Base-by-base conservation (phyloP, 176 grass and related monocot genomes). In the Themeda triandra region DNA sequence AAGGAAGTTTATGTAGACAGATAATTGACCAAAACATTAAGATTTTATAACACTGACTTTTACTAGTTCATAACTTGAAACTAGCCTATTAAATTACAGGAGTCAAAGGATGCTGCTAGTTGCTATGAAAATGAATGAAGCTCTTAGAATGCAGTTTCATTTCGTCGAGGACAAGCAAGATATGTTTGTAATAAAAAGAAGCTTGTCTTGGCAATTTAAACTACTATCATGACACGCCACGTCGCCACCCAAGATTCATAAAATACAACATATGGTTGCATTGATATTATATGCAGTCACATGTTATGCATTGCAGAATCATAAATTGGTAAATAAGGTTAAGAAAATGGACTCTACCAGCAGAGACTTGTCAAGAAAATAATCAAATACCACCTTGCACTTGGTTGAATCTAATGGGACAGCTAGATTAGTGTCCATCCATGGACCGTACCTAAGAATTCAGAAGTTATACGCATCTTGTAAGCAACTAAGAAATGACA, bases 401-500 rank as follows among this genome's bases (percentile, higher is more conserved):
- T 86, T 92, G 31, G 76, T 90, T 59, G 89, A 77, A 66, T 85
- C 86, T 86, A 98, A 62, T 67, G 96, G 96, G 37, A 94, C 59
- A 30, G 88, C 96, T 83, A 98, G 81, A 82, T 98, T 98, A 90
- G 96, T 94, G 69, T 98, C 96, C 96, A 98, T 92, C 96, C 96
- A 98, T 36, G 96, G 96, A 85, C 96, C 93, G 13, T 95, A 98
- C 80, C 96, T 98, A 77, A 71, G 74, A 66, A 90, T 32, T 56
- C 1, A 83, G 63, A 76, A 76, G 7, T 54, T 85, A 45, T 32
- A 73, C 33, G 39, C 76, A 64, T 45, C 4, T 39, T 8, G 11
- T 25, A 54, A 73, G 54, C 9, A 65, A 31, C 60, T 31, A 31
- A 30, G 63, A 31, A 56, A 83, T 21, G 73, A 29, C 13, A 11